Conservation (phyloP, 2,329 filamentous ascomycete species). For the Geosmithia flava region DNA sequence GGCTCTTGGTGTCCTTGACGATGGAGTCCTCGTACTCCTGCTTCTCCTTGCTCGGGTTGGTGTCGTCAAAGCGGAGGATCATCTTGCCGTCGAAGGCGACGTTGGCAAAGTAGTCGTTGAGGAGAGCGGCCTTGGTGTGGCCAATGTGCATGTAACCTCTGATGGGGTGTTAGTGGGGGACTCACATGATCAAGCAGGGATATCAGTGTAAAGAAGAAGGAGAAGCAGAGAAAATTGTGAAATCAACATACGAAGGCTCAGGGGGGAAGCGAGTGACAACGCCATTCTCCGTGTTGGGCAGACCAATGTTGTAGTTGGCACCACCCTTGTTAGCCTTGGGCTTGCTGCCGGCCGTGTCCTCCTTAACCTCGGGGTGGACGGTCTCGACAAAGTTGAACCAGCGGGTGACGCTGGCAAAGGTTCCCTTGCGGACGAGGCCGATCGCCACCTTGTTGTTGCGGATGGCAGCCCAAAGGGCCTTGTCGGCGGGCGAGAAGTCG, state of each 20-base stretch:
- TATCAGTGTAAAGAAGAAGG: conserved; percentile 1
- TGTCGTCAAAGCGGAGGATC: conserved; percentile 90
- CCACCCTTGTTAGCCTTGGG: conserved; percentile 63
- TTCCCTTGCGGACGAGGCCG: conserved; percentile 67
- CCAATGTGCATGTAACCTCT: conserved; percentile 4
- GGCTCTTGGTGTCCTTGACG: conserved; percentile 76
- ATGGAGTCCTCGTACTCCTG: conserved; percentile 93
- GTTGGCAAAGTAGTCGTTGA: conserved; percentile 96
- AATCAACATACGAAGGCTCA: conserved; percentile 45
- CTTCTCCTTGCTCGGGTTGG: conserved; percentile 95
- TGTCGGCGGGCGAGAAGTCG: conserved; percentile 62
- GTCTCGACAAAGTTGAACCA: conserved; percentile 86
- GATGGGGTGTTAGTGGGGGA: background rate
- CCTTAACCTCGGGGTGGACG: conserved; percentile 62
- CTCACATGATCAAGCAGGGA: too few species aligned
- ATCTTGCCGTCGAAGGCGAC: conserved; percentile 85
- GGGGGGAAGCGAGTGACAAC: conserved; percentile 89
- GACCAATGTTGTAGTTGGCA: conserved; percentile 77
- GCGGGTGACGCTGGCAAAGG: conserved; percentile 63
- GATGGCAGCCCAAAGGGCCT: conserved; percentile 71
- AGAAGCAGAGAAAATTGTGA: conserved; percentile 3
- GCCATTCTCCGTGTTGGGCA: conserved; percentile 74
- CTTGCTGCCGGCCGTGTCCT: conserved; percentile 52
- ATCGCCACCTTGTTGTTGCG: conserved; percentile 76
- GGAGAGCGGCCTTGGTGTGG: conserved; percentile 78